phyloP scores from a whole-genome alignment of 306 rosid species.

The Psophocarpus tetragonolobus region DNA sequence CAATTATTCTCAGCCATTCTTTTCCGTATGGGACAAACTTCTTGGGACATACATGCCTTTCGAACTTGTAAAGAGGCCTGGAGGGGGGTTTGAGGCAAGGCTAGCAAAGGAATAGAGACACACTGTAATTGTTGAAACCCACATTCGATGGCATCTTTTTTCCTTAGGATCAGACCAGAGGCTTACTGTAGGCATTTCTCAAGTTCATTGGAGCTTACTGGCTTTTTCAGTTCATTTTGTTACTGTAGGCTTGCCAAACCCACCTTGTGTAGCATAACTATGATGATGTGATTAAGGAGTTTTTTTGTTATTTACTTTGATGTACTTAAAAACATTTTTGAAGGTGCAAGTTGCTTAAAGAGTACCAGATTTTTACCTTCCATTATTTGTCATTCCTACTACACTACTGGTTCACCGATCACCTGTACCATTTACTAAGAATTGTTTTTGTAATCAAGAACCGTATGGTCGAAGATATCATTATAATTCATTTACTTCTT shows the following conservation, averaged over 20 bases:
- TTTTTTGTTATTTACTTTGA: slow-evolving; percentile 29
- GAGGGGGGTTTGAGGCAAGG: slow-evolving; percentile 77
- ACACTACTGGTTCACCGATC: slow-evolving; percentile 3
- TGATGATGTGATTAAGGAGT: slow-evolving; percentile 27
- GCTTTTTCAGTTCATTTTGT: slow-evolving; percentile 37
- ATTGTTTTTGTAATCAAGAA: slow-evolving; percentile 10
- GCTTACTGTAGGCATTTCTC: slow-evolving; percentile 34
- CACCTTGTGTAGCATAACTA: slow-evolving; percentile 53
- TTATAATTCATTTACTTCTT: not conserved
- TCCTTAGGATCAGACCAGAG: slow-evolving; percentile 23
- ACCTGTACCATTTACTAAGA: slow-evolving; percentile 16
- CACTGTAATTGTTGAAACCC: slow-evolving; percentile 25
- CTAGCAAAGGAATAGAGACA: slow-evolving; percentile 52
- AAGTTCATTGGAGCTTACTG: slow-evolving; percentile 43
- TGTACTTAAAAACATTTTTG: slow-evolving; percentile 37
- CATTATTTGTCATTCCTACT: slow-evolving; percentile 12
- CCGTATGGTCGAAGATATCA: not conserved
- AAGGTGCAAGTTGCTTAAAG: slow-evolving; percentile 25
- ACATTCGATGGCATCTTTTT: slow-evolving; percentile 21
- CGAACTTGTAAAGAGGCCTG: slow-evolving; percentile 63
- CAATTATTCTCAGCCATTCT: slow-evolving; percentile 90
- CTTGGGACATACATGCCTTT: slow-evolving; percentile 87
- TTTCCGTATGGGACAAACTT: slow-evolving; percentile 81
- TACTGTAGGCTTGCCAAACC: slow-evolving; percentile 40
- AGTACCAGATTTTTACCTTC: slow-evolving; percentile 1